Conservation (phyloP, 2,329 filamentous ascomycete species). For the Claviceps fusiformis region DNA sequence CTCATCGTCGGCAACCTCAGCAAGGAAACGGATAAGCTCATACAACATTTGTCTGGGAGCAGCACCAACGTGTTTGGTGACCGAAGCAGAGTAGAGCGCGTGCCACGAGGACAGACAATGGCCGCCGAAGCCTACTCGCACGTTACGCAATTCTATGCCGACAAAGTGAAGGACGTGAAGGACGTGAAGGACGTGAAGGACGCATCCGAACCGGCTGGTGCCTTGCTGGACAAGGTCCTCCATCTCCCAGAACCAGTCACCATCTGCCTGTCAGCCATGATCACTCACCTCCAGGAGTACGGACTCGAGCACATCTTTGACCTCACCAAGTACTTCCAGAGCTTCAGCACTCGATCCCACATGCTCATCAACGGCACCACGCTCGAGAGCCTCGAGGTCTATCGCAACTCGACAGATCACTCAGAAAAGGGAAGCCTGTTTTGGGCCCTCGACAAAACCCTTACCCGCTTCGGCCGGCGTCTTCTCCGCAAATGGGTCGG, state of each 20-base stretch:
- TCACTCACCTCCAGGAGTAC: conserved; percentile 81
- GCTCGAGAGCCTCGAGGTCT: conserved; percentile 84
- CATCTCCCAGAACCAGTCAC: conserved; percentile 75
- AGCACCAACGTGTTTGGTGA: conserved; percentile 90
- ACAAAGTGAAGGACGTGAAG: conserved; percentile 53
- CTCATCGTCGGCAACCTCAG: conserved; percentile 84
- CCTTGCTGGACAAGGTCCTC: conserved; percentile 73
- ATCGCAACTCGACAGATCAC: conserved; percentile 85
- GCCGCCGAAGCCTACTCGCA: conserved; percentile 77
- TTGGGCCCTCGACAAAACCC: conserved; percentile 88
- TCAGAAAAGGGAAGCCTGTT: conserved; percentile 77
- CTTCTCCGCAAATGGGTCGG: conserved; percentile 92
- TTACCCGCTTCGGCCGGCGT: conserved; percentile 77
- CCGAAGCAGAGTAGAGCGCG: conserved; percentile 69
- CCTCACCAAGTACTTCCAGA: conserved; percentile 91
- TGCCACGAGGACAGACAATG: conserved; percentile 64
- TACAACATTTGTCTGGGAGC: conserved; percentile 78
- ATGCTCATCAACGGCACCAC: conserved; percentile 97
- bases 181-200: conserved; percentile 52
- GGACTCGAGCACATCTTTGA: conserved; percentile 92
- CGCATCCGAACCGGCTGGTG: conserved; percentile 40
- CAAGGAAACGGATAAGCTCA: conserved; percentile 80
- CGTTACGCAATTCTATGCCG: conserved; percentile 85
- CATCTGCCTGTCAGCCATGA: conserved; percentile 92
- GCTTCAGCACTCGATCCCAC: conserved; percentile 84